phyloP scores from a whole-genome alignment of 2,329 filamentous ascomycete species.

The Colletotrichum salicis region DNA sequence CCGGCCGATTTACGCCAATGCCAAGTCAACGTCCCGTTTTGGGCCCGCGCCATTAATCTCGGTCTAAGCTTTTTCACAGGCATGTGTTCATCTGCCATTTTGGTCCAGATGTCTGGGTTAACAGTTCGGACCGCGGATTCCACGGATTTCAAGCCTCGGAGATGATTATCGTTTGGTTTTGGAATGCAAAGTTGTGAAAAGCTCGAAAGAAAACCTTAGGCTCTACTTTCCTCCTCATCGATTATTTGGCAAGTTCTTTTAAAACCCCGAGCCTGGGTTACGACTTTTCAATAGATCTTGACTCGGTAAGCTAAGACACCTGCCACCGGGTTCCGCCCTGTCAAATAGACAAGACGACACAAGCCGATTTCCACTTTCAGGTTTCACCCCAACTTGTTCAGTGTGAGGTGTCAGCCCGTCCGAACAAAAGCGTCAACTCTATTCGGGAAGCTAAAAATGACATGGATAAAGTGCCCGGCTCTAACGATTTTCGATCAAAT shows the following conservation, averaged over 20 bases:
- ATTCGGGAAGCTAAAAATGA: not conserved
- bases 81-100: not conserved
- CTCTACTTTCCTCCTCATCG: too few species aligned
- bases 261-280: not conserved
- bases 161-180: too few species aligned
- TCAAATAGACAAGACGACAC: conserved; percentile 39
- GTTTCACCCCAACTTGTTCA: not conserved
- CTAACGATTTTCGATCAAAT: not conserved
- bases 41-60: not conserved
- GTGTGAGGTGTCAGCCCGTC: not conserved
- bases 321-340: conserved; percentile 40
- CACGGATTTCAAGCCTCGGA: not conserved
- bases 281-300: conserved; percentile 21
- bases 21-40: not conserved
- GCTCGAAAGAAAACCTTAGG: too few species aligned
- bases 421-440: not conserved
- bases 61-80: not conserved
- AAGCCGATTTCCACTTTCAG: conserved; percentile 2
- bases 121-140: too few species aligned
- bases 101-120: too few species aligned
- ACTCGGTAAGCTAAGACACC: conserved; percentile 31
- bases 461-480: not conserved
- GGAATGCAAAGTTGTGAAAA: too few species aligned
- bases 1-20: not conserved
- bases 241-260: too few species aligned